Percentiles rank a stretch among this genome's conserved stretches.
phyloP scores from a whole-genome alignment of 306 rosid species.

The Vigna trinervia region DNA sequence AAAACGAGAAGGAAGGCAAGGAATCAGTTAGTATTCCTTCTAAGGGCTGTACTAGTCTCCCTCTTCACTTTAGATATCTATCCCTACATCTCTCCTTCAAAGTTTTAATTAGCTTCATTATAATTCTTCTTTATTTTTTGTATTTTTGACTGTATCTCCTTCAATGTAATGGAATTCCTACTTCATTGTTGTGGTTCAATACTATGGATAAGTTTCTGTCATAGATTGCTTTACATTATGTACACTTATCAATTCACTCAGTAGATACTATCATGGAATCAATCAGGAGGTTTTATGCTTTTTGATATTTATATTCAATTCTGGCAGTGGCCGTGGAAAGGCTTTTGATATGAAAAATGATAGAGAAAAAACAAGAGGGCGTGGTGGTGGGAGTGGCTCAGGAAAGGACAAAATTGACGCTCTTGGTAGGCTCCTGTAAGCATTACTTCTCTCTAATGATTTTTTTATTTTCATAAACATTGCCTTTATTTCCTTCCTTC shows the following conservation, averaged over 20 bases:
- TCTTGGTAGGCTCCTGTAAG: conserved; percentile 96
- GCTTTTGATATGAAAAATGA: conserved; percentile 11
- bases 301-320: conserved; percentile 47
- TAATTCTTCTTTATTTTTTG: not conserved
- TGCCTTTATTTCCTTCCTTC: not conserved
- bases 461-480: not conserved
- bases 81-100: not conserved
- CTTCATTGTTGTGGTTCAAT: not conserved
- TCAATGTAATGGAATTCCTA: conserved; percentile 7
- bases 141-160: not conserved
- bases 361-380: conserved; percentile 61
- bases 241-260: not conserved
- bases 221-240: not conserved
- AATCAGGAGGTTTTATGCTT: conserved; percentile 7
- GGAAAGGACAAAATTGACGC: conserved; percentile 89
- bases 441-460: not conserved
- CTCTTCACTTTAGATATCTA: not conserved
- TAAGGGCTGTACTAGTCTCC: not conserved
- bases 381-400: conserved; percentile 51
- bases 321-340: conserved; percentile 55
- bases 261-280: not conserved
- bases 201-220: not conserved
- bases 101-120: not conserved
- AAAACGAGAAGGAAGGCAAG: not conserved
- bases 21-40: not conserved